A percentile compares a stretch with the other conserved stretches of the same genome.
phyloP scores from a whole-genome alignment of 345 rosid genomes.

The rapeseed (Brassica napus) region Da-Ae NC_063439.1:1388001-1388500 shows the following conservation, averaged over 20 bases:
- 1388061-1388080: slow-evolving; percentile 99
- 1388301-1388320: slow-evolving; percentile 97
- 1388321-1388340: slow-evolving; percentile 91
- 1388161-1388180: slow-evolving; percentile 98
- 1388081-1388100: slow-evolving; percentile 92
- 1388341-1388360: slow-evolving; percentile 96
- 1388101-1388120: slow-evolving; percentile 93
- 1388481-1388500: slow-evolving; percentile 71
- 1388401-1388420: background rate
- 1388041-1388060: slow-evolving; percentile 98
- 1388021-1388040: slow-evolving; percentile 94
- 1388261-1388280: background rate
- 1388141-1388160: slow-evolving; percentile 94
- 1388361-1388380: slow-evolving; percentile 65
- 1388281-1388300: slow-evolving; percentile 83
- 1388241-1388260: background rate
- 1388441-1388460: slow-evolving; percentile 93
- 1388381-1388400: background rate
- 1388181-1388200: slow-evolving; percentile 95
- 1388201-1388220: slow-evolving; percentile 99
- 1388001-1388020: slow-evolving; percentile 99
- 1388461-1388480: slow-evolving; percentile 85
- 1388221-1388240: slow-evolving; percentile 24
- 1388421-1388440: slow-evolving; percentile 49
- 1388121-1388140: slow-evolving; percentile 99